phyloP scores from a whole-genome alignment of 768 basidiomycete genomes.

The Neoboletus subvelutipes region DNA sequence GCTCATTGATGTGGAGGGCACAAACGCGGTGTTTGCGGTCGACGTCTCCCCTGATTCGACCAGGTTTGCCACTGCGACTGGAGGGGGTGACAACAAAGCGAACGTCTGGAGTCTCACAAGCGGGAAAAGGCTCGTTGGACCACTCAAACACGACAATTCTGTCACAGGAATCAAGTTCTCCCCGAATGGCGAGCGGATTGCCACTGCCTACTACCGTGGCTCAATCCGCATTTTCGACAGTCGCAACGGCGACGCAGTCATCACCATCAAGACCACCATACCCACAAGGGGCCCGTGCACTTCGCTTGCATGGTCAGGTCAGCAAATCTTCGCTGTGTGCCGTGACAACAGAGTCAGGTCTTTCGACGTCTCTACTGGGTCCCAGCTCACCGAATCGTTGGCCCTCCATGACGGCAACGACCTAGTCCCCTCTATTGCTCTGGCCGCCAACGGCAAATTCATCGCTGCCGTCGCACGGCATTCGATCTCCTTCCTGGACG shows the following conservation, averaged over 20 bases:
- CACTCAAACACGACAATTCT: not conserved
- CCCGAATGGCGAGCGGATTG: not conserved
- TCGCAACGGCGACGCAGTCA: not conserved
- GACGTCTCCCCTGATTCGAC: not conserved
- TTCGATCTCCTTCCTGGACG: not conserved
- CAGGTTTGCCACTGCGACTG: not conserved
- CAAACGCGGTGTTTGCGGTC: not conserved
- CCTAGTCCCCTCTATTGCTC: not conserved
- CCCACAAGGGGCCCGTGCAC: not conserved
- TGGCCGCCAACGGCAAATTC: not conserved
- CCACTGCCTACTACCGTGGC: not conserved
- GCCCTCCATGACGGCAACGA: not conserved
- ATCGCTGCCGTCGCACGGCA: not conserved
- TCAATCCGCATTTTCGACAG: not conserved
- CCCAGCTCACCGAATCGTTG: not conserved
- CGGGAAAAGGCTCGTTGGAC: not conserved
- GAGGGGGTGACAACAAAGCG: too few species aligned
- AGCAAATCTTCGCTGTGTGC: not conserved
- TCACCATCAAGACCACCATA: not conserved
- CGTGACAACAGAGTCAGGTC: not conserved
- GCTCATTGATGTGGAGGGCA: not conserved
- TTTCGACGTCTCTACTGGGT: not conserved
- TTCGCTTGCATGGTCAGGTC: not conserved
- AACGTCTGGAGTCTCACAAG: not conserved
- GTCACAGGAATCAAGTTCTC: not conserved